Percentiles rank a stretch among this genome's conserved stretches.
Conservation (phyloP, 306 rosid species). For the Neltuma alba region DNA sequence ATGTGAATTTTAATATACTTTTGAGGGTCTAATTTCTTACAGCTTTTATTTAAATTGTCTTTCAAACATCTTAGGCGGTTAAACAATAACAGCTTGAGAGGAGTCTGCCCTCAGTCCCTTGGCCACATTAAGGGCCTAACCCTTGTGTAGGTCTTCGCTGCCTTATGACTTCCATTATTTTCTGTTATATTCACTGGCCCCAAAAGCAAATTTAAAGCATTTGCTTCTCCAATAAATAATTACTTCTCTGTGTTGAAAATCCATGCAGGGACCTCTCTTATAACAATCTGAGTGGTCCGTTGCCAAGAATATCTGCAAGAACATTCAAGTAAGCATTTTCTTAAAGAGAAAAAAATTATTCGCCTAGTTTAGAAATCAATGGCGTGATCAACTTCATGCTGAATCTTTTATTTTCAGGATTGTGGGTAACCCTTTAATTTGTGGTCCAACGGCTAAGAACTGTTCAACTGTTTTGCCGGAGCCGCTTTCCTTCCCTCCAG, state of each 20-base stretch:
- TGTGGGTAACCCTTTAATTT: slow-evolving; percentile 86
- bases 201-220: slow-evolving; percentile 1
- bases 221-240: slow-evolving; percentile 7
- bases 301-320: slow-evolving; percentile 89
- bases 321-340: slow-evolving; percentile 79
- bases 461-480: slow-evolving; percentile 84
- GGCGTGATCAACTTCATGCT: slow-evolving; percentile 7
- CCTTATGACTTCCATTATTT: slow-evolving; percentile 25
- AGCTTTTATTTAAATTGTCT: slow-evolving; percentile 28
- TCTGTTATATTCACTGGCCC: background rate
- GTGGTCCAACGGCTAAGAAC: slow-evolving; percentile 78
- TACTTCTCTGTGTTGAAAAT: slow-evolving; percentile 30
- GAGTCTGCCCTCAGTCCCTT: slow-evolving; percentile 83
- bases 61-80: slow-evolving; percentile 74
- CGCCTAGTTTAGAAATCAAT: background rate
- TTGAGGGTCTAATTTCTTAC: slow-evolving; percentile 33
- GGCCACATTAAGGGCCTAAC: slow-evolving; percentile 75
- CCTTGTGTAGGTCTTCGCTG: slow-evolving; percentile 77
- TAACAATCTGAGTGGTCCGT: slow-evolving; percentile 87
- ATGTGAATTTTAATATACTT: slow-evolving; percentile 23
- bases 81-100: slow-evolving; percentile 92
- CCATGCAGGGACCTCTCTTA: slow-evolving; percentile 85
- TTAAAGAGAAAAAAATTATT: too few species aligned
- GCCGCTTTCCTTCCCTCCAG: slow-evolving; percentile 91
- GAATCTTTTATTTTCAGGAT: slow-evolving; percentile 54